phyloP scores from a whole-genome alignment of 2,329 filamentous ascomycete genomes.

The Diaporthe sp. region DNA sequence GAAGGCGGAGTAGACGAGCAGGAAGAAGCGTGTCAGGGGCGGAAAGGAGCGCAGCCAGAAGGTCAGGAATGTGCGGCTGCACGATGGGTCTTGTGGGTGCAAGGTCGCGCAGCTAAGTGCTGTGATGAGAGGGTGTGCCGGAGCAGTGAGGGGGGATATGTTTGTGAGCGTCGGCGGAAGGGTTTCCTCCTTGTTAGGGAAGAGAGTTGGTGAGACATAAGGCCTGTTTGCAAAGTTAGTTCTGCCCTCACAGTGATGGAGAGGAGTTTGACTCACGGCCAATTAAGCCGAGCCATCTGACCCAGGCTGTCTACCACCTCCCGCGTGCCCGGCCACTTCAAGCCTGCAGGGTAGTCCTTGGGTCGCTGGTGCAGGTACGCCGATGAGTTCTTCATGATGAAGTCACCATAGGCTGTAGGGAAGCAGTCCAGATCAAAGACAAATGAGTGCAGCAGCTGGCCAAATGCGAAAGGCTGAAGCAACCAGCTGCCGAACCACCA shows the following conservation, averaged over 20 bases:
- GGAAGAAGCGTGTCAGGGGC: slow-evolving; percentile 81
- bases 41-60: slow-evolving; percentile 91
- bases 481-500: slow-evolving; percentile 91
- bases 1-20: slow-evolving; percentile 79
- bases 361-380: slow-evolving; percentile 85
- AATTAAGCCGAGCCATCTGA: slow-evolving; percentile 83
- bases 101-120: slow-evolving; percentile 90
- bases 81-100: slow-evolving; percentile 90
- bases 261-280: slow-evolving; percentile 77
- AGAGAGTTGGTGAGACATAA: slow-evolving; percentile 88
- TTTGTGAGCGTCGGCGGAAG: slow-evolving; percentile 76
- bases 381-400: slow-evolving; percentile 79
- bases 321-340: slow-evolving; percentile 82
- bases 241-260: slow-evolving; percentile 34
- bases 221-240: slow-evolving; percentile 60
- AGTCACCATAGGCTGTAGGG: slow-evolving; percentile 64
- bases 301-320: slow-evolving; percentile 86
- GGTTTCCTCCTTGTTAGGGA: slow-evolving; percentile 76
- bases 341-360: slow-evolving; percentile 72
- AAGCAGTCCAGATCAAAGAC: slow-evolving; percentile 84
- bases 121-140: slow-evolving; percentile 88
- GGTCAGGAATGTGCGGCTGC: slow-evolving; percentile 86
- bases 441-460: slow-evolving; percentile 82
- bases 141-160: slow-evolving; percentile 83
- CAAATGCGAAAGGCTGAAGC: slow-evolving; percentile 81